Evolutionary conservation across 2,329 filamentous ascomycete species (phyloP), one percentile per base, ranked within the genome.

Genomic region (Hypoxylon sp.): DNA sequence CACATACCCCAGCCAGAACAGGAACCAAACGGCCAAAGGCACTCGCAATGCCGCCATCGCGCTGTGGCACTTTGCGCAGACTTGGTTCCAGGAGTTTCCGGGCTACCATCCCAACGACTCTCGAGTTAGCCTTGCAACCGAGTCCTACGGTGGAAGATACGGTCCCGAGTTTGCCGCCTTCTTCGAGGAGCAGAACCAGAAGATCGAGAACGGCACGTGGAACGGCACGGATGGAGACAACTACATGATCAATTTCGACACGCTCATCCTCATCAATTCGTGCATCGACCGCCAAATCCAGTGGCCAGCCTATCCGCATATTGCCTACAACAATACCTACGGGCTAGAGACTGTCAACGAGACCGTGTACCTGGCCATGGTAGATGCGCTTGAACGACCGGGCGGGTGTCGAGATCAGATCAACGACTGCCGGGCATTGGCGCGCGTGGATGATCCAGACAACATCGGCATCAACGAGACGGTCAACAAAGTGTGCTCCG

Each of bases 11-110:
- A 83, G 82, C 47, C 74, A 79, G 11, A 77, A 83, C 51, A 56
- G 65, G 2, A 73, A 70, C 21, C 69, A 70, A 23, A 83, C 81
- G 2, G 74, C 80, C 10, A 80, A 81, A 54, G 81, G 78, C 1
- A 81, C 79, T 7, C 71, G 74, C 11, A 78, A 79, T 46, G 81
- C 80, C 2, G 82, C 81, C n/a, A 76, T 77, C 55, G 79, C 83
- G 5, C 73, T 83, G 3, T 88, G 85, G 85, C 82, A 87, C 66
- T 86, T 87, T 61, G 72, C 84, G n/a, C 83, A 86, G 67, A 78
- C 75, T 6, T 85, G 82, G 75, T 69, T 88, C 64, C 77, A 75
- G 9, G 75, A 79, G 52, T 85, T 85, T 55, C 82, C 83, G 0
- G 75, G 78, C 47, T 85, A 85, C 70, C 73, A 77, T 65, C 84